These are phyloP conservation scores for Aspergillus sp. DNA, from an alignment of 2,329 filamentous ascomycete species.

Conservation along the genomic window DNA sequence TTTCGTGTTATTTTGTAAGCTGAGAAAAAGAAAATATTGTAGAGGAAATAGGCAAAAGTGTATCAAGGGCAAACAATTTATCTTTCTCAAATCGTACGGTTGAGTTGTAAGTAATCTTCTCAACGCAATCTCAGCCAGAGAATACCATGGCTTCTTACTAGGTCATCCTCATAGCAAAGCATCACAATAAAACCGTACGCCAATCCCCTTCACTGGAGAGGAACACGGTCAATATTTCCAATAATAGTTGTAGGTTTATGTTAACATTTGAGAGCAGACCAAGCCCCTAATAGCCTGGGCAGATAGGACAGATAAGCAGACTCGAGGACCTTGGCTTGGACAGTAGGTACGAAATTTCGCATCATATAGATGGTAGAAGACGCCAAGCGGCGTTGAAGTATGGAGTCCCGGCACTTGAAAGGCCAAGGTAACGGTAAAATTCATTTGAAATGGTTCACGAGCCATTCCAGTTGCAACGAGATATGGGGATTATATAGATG, in stretches of 20 bases:
- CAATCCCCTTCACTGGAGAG: conserved; percentile 65
- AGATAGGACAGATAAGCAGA: conserved; percentile 80
- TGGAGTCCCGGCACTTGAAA: conserved; percentile 70
- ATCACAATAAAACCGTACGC: conserved; percentile 81
- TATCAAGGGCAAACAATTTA: conserved; percentile 65
- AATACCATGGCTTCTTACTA: conserved; percentile 76
- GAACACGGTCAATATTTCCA: conserved; percentile 67
- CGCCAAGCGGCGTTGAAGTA: conserved; percentile 81
- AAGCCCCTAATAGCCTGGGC: conserved; percentile 75
- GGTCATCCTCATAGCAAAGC: conserved; percentile 72
- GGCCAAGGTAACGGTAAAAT: conserved; percentile 60
- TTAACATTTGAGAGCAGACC: conserved; percentile 78
- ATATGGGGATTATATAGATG: conserved; percentile 76
- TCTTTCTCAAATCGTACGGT: conserved; percentile 75
- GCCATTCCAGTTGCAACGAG: conserved; percentile 78
- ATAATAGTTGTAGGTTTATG: conserved; percentile 73
- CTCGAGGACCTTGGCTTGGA: conserved; percentile 75
- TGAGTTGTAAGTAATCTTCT: conserved; percentile 72
- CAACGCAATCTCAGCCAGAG: conserved; percentile 75
- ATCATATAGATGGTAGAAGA: conserved; percentile 75
- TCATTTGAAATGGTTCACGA: conserved; percentile 64
- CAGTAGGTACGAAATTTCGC: conserved; percentile 69
- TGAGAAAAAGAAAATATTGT: conserved; percentile 53
- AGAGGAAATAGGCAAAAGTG: conserved; percentile 70
- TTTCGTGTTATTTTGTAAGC: conserved; percentile 79